phyloP scores from a whole-genome alignment of 192 early-diverging fungal genomes.

The Coemansia sp. region DNA sequence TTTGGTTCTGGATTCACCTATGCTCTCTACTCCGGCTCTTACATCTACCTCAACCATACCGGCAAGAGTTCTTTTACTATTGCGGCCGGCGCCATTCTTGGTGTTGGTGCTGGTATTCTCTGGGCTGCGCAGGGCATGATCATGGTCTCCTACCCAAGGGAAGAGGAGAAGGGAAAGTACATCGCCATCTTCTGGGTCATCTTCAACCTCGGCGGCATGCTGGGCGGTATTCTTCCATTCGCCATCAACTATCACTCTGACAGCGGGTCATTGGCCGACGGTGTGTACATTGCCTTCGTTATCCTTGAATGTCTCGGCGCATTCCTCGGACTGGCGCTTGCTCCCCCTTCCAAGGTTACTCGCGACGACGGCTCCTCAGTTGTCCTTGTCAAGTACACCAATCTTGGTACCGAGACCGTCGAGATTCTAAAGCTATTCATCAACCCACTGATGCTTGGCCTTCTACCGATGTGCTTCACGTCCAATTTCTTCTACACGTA shows the following conservation, averaged over 20 bases:
- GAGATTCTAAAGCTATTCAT: slow-evolving; percentile 77
- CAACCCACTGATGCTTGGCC: slow-evolving; percentile 68
- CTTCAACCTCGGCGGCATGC: slow-evolving; percentile 80
- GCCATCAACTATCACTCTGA: slow-evolving; percentile 64
- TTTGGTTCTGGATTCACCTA: slow-evolving; percentile 66
- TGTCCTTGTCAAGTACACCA: slow-evolving; percentile 67
- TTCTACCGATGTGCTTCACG: slow-evolving; percentile 73
- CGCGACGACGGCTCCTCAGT: slow-evolving; percentile 71
- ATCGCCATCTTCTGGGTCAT: slow-evolving; percentile 88
- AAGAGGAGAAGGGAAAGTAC: slow-evolving; percentile 75
- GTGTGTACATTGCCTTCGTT: slow-evolving; percentile 80
- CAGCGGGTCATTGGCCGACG: slow-evolving; percentile 44
- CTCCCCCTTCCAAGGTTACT: slow-evolving; percentile 63
- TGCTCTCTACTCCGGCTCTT: slow-evolving; percentile 75
- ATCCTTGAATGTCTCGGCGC: slow-evolving; percentile 71
- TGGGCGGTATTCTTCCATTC: slow-evolving; percentile 75
- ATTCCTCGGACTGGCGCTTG: slow-evolving; percentile 59
- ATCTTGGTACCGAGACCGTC: slow-evolving; percentile 53
- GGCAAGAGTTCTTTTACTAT: slow-evolving; percentile 62
- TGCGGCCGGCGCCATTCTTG: slow-evolving; percentile 74
- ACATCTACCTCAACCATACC: slow-evolving; percentile 66
- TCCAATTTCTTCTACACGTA: slow-evolving; percentile 90
- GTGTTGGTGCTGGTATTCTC: slow-evolving; percentile 78
- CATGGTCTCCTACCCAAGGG: slow-evolving; percentile 84
- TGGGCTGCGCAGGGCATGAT: slow-evolving; percentile 80